These are phyloP conservation scores for Trichoderma gamsii DNA, from an alignment of 495 filamentous ascomycete species.

Conservation along the genomic window DNA sequence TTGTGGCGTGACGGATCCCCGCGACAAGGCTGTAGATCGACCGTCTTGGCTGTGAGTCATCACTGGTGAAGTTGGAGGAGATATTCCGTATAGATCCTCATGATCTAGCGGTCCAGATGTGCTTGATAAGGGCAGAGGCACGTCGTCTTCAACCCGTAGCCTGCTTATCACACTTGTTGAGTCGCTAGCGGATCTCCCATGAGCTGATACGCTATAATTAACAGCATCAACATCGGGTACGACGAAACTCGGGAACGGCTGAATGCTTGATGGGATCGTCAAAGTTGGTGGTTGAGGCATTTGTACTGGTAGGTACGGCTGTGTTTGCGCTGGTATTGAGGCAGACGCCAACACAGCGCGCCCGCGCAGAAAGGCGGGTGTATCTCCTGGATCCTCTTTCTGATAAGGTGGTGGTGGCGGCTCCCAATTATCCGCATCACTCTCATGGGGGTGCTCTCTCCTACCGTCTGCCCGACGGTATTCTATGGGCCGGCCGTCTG, in stretches of 20 bases:
- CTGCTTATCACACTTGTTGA: conserved; percentile 15
- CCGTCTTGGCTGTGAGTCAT: not conserved
- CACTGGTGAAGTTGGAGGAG: conserved; percentile 44
- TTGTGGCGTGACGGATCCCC: not conserved
- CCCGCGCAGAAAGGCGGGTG: conserved; percentile 43
- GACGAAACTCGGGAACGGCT: not conserved
- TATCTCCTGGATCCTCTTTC: conserved; percentile 55
- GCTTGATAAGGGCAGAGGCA: conserved; percentile 19
- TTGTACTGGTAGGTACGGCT: conserved; percentile 17
- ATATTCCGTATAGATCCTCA: conserved; percentile 51
- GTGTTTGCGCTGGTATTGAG: conserved; percentile 27
- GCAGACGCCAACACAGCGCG: conserved; percentile 31
- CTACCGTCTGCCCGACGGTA: conserved; percentile 58
- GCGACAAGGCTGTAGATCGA: not conserved
- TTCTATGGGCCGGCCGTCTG: conserved; percentile 34
- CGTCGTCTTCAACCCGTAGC: conserved; percentile 20
- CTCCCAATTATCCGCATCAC: conserved; percentile 88
- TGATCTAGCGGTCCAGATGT: conserved; percentile 20
- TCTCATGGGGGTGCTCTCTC: conserved; percentile 72
- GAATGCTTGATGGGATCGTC: conserved; percentile 13
- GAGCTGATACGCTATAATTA: not conserved
- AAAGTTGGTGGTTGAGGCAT: conserved; percentile 20
- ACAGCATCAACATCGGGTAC: not conserved
- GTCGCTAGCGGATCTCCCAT: conserved; percentile 15
- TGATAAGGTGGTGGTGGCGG: conserved; percentile 87